Evolutionary conservation across 495 filamentous ascomycete species (phyloP), one percentile per base, ranked within the genome.

Genomic region (Immersiella caudata): DNA sequence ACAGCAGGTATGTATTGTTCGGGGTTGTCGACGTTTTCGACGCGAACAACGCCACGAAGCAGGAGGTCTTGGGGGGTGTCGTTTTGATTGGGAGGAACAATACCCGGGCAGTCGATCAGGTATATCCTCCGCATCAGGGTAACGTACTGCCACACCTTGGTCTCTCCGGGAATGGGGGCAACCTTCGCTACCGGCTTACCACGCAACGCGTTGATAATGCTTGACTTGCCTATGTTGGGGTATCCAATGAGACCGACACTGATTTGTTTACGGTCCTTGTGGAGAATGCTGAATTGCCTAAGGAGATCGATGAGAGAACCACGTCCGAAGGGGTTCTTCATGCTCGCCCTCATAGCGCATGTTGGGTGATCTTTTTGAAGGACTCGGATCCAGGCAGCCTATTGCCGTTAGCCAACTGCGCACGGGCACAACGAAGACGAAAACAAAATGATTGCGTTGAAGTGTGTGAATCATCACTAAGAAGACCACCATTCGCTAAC

Each of bases 381-480:
- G 21, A 67, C 69, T 12, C 71, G 71, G 26, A 76, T 77, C 76
- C 75, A 78, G 16, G 71, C 73, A 62, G 73, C 72, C 75, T 76
- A 33, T 25, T 56, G 33, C 51, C 59, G 68, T 76, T 57, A 77
- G 68, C 63, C 67, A 71, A 2, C 60, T 46, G 40, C 40, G 6
- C 40, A 24, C 21, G 58, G 25, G 25, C 59, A 21, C 27, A 62
- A 67, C 18, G 46, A 51, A 27, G 14, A 65, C 29, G 29, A 60
- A 60, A 54, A 62, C 46, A 60, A 56, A 35, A 66, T n/a, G 50
- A 24, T 72, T 25, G 60, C 40, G 24, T 49, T 72, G 64, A 69
- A 71, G 91, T 99, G 94, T 99, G 87, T 96, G 94, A 90, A 89
- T 91, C 93, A 90, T 91, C 90, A 97, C 94, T 99, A 98, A 96